Base-by-base conservation (phyloP, 176 grass and related monocot genomes). In the Metroxylon sagu region DNA sequence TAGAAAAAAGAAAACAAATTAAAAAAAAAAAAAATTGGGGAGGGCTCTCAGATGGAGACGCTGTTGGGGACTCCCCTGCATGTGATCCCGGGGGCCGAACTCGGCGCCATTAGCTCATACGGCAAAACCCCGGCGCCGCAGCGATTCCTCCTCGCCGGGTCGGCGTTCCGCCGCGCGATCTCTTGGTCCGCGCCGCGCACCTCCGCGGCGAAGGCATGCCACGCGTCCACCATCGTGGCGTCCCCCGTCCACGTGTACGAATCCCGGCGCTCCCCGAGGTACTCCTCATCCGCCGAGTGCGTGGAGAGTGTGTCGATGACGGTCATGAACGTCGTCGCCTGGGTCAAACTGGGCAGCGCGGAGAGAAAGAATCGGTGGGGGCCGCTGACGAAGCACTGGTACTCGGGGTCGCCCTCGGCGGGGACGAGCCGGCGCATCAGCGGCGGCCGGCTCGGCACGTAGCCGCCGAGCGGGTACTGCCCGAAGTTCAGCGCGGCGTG, bases 291-390 rank as follows among this genome's bases (percentile, higher is more conserved):
- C 49, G 57, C 83, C 3, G 93, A 98, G 79, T 98, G 93, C 30
- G 93, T 98, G 17, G 93, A 98, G 2, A 98, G 80, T 35, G 93
- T 98, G 82, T 98, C 93, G 61, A 98, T 98, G 48, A 98, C 88
- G 6, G 93, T 98, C 87, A 98, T 88, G 80, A 98, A 98, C 0
- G 87, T 98, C 1, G 93, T 98, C 26, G 80, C 62, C 76, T 98
- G 88, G 54, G 78, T 88, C 5, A 98, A 69, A 77, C 82, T 82
- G 61, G 93, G 93, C 66, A 98, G 75, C 77, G 93, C 78, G 17
- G 93, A 89, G 4, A 98, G 82, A 65, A 83, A 98, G 80, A 83
- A 98, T 16, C 79, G 66, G 53, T 88, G 87, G 25, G 93, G 93
- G 63, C 92, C 88, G 0, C 79, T 70, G 29, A 80, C 48, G 43